Evolutionary conservation across 768 basidiomycete genomes (phyloP).

Genomic region (Russula lepida): DNA sequence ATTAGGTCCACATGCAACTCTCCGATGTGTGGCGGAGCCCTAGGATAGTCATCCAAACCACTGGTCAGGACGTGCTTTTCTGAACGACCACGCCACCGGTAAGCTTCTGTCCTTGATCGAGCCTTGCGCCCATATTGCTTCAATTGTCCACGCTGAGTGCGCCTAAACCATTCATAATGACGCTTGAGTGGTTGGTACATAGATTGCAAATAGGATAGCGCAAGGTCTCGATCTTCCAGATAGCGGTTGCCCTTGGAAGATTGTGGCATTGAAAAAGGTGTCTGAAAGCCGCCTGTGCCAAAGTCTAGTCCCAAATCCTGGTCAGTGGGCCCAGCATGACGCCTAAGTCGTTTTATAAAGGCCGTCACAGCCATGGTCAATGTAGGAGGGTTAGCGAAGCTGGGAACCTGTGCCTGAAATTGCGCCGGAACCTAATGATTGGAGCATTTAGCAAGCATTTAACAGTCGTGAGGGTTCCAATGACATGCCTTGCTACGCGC

Average conservation of each 20-base stretch:
- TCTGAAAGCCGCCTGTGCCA: slow-evolving; percentile 44
- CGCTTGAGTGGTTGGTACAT: slow-evolving; percentile 80
- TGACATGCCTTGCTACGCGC: slow-evolving; percentile 76
- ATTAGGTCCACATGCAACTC: slow-evolving; percentile 91
- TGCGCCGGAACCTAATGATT: slow-evolving; percentile 64
- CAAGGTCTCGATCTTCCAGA: slow-evolving; percentile 52
- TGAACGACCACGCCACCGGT: slow-evolving; percentile 90
- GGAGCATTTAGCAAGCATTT: background rate
- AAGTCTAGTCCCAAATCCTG: slow-evolving; percentile 60
- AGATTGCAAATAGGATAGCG: slow-evolving; percentile 59
- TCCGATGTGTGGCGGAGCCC: slow-evolving; percentile 81
- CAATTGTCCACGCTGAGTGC: slow-evolving; percentile 89
- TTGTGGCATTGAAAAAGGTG: slow-evolving; percentile 34
- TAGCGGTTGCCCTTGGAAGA: slow-evolving; percentile 29
- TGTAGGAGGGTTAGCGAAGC: slow-evolving; percentile 92
- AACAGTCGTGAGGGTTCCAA: background rate
- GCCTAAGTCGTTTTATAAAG: slow-evolving; percentile 69
- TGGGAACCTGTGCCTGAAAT: slow-evolving; percentile 90
- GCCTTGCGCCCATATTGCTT: slow-evolving; percentile 81
- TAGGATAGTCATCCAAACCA: slow-evolving; percentile 95
- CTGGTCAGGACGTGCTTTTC: slow-evolving; percentile 83
- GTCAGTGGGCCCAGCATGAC: slow-evolving; percentile 40
- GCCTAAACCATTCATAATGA: slow-evolving; percentile 95
- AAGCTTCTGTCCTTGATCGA: slow-evolving; percentile 82
- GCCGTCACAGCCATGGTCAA: slow-evolving; percentile 89